Evolutionary conservation across 371 early-diverging fungal genomes (phyloP).

Genomic region (Zopfochytrium polystomum): DNA sequence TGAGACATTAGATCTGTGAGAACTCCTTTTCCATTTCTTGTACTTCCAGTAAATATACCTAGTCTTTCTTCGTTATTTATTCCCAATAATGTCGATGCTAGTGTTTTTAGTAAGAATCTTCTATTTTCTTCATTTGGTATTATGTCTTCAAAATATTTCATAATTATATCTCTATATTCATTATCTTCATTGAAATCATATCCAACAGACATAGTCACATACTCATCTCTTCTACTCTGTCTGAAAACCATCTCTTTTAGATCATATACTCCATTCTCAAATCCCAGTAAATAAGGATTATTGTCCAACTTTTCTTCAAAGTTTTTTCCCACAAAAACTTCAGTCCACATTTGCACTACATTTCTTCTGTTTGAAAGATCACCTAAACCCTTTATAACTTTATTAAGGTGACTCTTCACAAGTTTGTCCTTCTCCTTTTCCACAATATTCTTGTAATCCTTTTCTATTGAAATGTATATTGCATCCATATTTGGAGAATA

Average conservation of each 20-base stretch:
- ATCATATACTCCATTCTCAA: conserved; percentile 15
- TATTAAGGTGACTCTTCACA: no score
- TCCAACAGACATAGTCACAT: conserved; percentile 10
- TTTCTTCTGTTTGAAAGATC: no score
- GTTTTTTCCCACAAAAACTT: no score
- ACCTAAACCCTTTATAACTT: no score
- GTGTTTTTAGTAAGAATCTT: not conserved
- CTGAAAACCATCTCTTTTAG: conserved; percentile 4
- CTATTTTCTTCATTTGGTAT: not conserved
- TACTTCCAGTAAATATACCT: conserved; percentile 3
- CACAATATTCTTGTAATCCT: no score
- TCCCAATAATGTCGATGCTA: not conserved
- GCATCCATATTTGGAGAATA: no score
- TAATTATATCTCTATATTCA: not conserved
- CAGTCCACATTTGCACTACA: no score
- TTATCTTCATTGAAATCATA: not conserved
- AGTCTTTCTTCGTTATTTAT: conserved; percentile 3
- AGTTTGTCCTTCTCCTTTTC: no score
- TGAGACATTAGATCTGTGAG: not conserved
- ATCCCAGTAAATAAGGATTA: not conserved
- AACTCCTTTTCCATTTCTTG: conserved; percentile 7
- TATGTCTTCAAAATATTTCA: not conserved
- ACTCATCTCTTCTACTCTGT: not conserved
- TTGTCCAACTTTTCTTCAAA: conserved; percentile 4
- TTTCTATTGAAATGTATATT: no score